A percentile compares a stretch with the other conserved stretches of the same genome.
These are phyloP conservation scores for Grigorovia jiainica DNA, from an alignment of 805 yeast species.

Conservation along the genomic window DNA sequence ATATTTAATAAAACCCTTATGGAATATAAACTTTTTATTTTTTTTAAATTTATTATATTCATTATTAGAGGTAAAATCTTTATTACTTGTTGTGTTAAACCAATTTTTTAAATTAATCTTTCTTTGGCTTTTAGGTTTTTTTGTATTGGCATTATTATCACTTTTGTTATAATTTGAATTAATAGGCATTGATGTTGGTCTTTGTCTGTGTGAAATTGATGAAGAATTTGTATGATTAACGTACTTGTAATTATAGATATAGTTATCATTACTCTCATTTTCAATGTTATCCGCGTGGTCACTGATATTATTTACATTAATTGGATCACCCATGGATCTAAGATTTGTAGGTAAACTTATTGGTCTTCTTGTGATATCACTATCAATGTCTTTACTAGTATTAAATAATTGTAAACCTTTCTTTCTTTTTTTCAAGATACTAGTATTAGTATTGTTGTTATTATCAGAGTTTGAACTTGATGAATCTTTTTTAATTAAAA, in stretches of 20 bases:
- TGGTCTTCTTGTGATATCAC: no score
- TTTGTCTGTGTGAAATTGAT: background rate
- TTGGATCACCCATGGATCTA: no score
- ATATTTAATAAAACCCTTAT: slow-evolving; percentile 20
- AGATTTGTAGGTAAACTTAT: no score
- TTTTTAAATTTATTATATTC: slow-evolving; percentile 11
- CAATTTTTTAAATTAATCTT: background rate
- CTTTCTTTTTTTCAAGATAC: no score
- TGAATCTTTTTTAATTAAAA: no score
- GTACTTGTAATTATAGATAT: background rate
- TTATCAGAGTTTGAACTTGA: no score
- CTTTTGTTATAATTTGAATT: background rate
- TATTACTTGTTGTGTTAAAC: slow-evolving; percentile 9
- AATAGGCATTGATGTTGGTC: background rate
- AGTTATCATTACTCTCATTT: background rate
- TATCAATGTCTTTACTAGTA: no score
- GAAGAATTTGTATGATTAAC: background rate
- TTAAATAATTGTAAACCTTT: no score
- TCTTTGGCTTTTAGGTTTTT: background rate
- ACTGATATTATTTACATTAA: no score
- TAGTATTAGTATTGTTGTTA: no score
- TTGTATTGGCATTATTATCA: background rate
- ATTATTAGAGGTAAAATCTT: slow-evolving; percentile 17
- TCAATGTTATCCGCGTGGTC: background rate
- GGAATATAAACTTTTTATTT: slow-evolving; percentile 17